A percentile compares a stretch with the other conserved stretches of the same genome.
phyloP scores from a whole-genome alignment of 148 eudicot species.

The Rhododendron simsii region DNA sequence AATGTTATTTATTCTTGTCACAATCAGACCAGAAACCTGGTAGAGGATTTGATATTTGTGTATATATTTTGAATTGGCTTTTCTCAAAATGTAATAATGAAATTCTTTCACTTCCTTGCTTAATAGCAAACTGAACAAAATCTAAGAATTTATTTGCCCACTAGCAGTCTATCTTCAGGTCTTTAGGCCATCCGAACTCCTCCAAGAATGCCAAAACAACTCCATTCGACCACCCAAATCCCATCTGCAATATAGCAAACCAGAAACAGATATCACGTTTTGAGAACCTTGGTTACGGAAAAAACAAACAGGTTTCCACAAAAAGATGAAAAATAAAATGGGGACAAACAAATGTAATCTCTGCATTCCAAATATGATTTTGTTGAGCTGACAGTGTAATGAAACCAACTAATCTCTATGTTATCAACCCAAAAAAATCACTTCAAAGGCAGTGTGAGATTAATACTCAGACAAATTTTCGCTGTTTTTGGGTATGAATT shows the following conservation, averaged over 20 bases:
- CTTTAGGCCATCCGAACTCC: conserved; percentile 84
- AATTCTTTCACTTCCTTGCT: background rate
- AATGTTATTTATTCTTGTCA: background rate
- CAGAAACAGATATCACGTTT: background rate
- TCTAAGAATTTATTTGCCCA: background rate
- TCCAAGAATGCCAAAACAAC: conserved; percentile 81
- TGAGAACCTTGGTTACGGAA: background rate
- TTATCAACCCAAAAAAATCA: background rate
- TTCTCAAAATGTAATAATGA: background rate
- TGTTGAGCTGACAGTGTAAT: background rate
- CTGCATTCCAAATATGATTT: background rate
- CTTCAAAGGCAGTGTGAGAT: background rate
- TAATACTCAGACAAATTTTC: background rate
- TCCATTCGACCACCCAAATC: conserved; percentile 90
- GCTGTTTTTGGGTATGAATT: background rate
- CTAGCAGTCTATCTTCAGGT: conserved; percentile 44
- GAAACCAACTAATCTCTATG: background rate
- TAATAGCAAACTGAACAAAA: background rate
- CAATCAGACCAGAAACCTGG: background rate
- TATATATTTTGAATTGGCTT: background rate
- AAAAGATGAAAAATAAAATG: background rate
- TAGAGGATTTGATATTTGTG: background rate
- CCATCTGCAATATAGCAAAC: conserved; percentile 36
- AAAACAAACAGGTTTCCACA: background rate
- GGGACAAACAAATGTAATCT: background rate